Evolutionary conservation across 2,329 filamentous ascomycete species (phyloP).

Genomic region (Claviceps digitariae): DNA sequence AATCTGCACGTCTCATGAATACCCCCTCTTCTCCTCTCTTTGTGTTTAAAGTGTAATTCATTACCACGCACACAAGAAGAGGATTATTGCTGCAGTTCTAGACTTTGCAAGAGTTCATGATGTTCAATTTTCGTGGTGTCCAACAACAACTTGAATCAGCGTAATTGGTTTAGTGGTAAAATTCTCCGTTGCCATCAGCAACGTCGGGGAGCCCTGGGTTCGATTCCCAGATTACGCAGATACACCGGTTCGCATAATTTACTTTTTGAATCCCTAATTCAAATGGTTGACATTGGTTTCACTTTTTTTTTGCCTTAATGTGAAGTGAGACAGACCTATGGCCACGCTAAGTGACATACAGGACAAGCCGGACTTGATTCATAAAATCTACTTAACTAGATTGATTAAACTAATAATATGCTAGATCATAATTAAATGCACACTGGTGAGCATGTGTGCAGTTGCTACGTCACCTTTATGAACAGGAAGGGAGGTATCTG

Average conservation of each 20-base stretch:
- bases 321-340: too few species aligned
- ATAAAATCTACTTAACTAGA: too few species aligned
- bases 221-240: conserved; percentile 21
- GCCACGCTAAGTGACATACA: too few species aligned
- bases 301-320: neutral
- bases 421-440: neutral
- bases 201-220: conserved; percentile 21
- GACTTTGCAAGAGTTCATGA: too few species aligned
- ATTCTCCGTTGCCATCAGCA: conserved; percentile 22
- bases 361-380: too few species aligned
- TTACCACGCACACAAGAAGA: too few species aligned
- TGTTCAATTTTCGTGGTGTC: too few species aligned
- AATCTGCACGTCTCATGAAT: too few species aligned
- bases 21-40: too few species aligned
- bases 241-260: neutral
- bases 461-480: neutral
- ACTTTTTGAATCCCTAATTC: too few species aligned
- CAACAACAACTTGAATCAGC: conserved; percentile 5
- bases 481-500: neutral
- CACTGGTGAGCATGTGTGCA: neutral
- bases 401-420: neutral
- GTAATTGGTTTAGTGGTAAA: conserved; percentile 24
- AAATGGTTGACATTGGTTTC: neutral
- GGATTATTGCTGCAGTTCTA: too few species aligned
- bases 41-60: too few species aligned